Evolutionary conservation across 306 rosid species (phyloP).

Genomic region (Trifolium pratense): DNA sequence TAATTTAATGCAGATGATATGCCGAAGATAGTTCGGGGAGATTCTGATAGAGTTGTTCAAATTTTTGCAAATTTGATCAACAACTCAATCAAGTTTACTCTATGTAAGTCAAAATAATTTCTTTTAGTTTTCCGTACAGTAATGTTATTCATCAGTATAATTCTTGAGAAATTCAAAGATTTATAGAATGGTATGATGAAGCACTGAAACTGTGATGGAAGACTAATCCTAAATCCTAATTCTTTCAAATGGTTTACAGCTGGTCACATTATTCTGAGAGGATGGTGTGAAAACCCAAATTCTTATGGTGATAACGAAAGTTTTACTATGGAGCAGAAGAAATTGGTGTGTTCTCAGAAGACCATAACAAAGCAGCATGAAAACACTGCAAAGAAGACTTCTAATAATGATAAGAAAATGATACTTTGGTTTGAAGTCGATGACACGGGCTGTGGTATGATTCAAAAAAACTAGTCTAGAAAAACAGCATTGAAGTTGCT

Average conservation of each 20-base stretch:
- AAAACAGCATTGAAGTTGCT: constrained; percentile 4
- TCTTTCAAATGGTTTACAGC: constrained; percentile 64
- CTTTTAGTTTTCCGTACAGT: background rate
- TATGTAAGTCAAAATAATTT: constrained; percentile 59
- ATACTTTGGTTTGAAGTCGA: constrained; percentile 93
- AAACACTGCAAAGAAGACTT: constrained; percentile 53
- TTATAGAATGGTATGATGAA: background rate
- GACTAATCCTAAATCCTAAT: constrained; percentile 32
- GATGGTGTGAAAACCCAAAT: constrained; percentile 78
- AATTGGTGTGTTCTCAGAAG: constrained; percentile 55
- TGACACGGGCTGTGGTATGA: constrained; percentile 94
- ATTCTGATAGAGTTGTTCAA: constrained; percentile 98
- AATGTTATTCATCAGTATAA: constrained; percentile 2
- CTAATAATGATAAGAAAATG: constrained; percentile 70
- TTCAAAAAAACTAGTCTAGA: constrained; percentile 31
- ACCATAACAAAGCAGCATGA: constrained; percentile 66
- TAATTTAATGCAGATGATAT: constrained; percentile 69
- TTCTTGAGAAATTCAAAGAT: constrained; percentile 21
- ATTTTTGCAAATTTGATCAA: constrained; percentile 92
- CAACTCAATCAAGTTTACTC: constrained; percentile 94
- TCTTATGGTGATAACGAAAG: constrained; percentile 49
- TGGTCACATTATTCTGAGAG: constrained; percentile 88
- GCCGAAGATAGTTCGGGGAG: constrained; percentile 90
- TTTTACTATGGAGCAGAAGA: constrained; percentile 56
- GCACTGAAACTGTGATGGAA: constrained; percentile 26